A percentile compares a stretch with the other conserved stretches of the same genome.
phyloP scores from a whole-genome alignment of 2,329 filamentous ascomycete species.

The Ascomycota sp. region DNA sequence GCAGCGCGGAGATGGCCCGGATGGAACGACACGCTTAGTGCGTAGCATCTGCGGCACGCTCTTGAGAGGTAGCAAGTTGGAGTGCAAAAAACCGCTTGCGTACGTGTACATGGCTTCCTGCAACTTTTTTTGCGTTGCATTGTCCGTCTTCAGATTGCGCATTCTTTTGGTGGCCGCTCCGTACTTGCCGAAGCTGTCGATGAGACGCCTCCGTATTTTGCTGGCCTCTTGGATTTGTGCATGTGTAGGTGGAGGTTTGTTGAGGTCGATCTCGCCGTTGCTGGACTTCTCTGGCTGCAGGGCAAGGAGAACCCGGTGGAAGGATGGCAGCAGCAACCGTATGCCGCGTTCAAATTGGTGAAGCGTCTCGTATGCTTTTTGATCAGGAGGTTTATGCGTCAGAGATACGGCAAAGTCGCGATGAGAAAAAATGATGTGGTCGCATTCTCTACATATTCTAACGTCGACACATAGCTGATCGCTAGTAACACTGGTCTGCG shows the following conservation, averaged over 20 bases:
- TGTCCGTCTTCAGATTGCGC: constrained; percentile 56
- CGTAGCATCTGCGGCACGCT: constrained; percentile 46
- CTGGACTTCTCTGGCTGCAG: constrained; percentile 37
- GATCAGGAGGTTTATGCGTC: constrained; percentile 46
- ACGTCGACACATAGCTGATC: constrained; percentile 54
- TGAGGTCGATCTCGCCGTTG: constrained; percentile 15
- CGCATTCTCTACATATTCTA: constrained; percentile 85
- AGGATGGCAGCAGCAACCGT: constrained; percentile 57
- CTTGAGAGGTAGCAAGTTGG: constrained; percentile 79
- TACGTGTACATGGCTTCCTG: constrained; percentile 70
- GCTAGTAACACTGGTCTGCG: constrained; percentile 4
- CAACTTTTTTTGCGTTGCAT: constrained; percentile 49
- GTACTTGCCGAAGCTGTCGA: constrained; percentile 78
- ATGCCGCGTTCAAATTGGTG: constrained; percentile 80
- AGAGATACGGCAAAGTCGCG: constrained; percentile 60
- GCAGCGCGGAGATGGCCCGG: constrained; percentile 10
- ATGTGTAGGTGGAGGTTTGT: constrained; percentile 26
- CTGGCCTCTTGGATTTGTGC: constrained; percentile 67
- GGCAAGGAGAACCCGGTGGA: constrained; percentile 55
- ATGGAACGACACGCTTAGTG: constrained; percentile 13
- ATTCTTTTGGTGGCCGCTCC: constrained; percentile 64
- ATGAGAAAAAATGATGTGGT: constrained; percentile 36
- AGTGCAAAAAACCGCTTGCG: constrained; percentile 64
- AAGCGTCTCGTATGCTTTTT: constrained; percentile 65
- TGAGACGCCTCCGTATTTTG: constrained; percentile 74